Conservation (phyloP, 75 land plant species). For the Ceratopteris richardii region DNA sequence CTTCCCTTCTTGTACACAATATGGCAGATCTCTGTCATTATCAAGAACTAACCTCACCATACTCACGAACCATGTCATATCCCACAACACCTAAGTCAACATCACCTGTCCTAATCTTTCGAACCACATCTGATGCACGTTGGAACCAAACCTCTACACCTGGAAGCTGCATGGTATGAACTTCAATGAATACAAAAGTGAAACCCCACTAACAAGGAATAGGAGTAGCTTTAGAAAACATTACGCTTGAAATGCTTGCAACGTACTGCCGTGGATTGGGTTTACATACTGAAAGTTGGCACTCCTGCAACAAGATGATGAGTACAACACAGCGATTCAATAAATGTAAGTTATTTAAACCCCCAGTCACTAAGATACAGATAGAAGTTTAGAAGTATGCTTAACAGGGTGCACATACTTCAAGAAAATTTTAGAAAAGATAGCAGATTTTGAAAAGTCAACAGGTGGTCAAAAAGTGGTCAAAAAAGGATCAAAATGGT, state of each 20-base stretch:
- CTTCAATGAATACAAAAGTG: background rate
- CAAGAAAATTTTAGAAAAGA: too few species aligned
- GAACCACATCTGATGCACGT: conserved; percentile 85
- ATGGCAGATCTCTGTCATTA: background rate
- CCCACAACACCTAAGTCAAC: conserved; percentile 97
- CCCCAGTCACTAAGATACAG: too few species aligned
- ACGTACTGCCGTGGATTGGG: conserved; percentile 94
- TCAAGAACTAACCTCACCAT: conserved; percentile 54
- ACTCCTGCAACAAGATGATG: conserved; percentile 11
- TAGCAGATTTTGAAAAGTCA: too few species aligned
- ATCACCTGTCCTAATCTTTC: conserved; percentile 81
- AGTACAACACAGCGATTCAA: too few species aligned
- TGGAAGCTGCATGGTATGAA: conserved; percentile 45
- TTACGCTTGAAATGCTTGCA: conserved; percentile 83
- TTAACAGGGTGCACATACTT: too few species aligned
- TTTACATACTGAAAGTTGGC: conserved; percentile 77
- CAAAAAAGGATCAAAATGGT: too few species aligned
- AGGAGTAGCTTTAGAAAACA: background rate
- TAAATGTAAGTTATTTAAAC: too few species aligned
- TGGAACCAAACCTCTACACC: conserved; percentile 96
- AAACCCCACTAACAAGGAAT: too few species aligned
- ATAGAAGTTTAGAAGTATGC: too few species aligned
- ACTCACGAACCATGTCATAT: conserved; percentile 69
- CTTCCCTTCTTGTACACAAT: background rate
- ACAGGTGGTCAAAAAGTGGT: too few species aligned